phyloP scores from a whole-genome alignment of 2,329 filamentous ascomycete genomes.

The Venturia aucupariae region DNA sequence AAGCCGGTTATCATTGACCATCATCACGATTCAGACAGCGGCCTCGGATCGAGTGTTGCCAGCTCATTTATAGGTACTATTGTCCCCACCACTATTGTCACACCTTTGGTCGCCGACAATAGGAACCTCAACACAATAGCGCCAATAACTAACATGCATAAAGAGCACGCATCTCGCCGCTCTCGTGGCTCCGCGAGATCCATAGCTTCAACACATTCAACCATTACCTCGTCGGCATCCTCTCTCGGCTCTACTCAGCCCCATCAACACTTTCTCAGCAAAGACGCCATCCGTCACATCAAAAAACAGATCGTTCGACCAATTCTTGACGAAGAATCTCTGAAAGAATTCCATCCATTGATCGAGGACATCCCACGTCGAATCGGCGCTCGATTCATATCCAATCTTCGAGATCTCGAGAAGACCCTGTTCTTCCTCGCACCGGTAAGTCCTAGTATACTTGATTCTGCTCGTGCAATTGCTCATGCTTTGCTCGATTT shows the following conservation, averaged over 20 bases:
- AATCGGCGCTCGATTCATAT: slow-evolving; percentile 76
- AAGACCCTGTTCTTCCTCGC: slow-evolving; percentile 87
- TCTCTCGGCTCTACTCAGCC: slow-evolving; percentile 25
- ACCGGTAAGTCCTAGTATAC: slow-evolving; percentile 67
- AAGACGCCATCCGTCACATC: slow-evolving; percentile 66
- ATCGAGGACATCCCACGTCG: slow-evolving; percentile 68
- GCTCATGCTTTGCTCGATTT: slow-evolving; percentile 49
- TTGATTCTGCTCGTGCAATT: slow-evolving; percentile 51
- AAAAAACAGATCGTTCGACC: slow-evolving; percentile 67
- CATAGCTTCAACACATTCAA: slow-evolving; percentile 27
- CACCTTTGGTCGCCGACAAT: background rate
- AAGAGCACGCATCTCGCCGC: slow-evolving; percentile 22
- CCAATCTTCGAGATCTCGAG: slow-evolving; percentile 86
- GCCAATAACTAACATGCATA: slow-evolving; percentile 24
- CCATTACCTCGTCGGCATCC: slow-evolving; percentile 37
- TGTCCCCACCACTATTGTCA: slow-evolving; percentile 5
- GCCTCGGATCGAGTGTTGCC: slow-evolving; percentile 72
- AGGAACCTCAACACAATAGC: slow-evolving; percentile 34
- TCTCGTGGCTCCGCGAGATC: slow-evolving; percentile 30
- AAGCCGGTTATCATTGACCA: slow-evolving; percentile 39
- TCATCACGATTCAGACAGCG: slow-evolving; percentile 75
- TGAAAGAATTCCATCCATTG: slow-evolving; percentile 74
- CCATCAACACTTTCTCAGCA: slow-evolving; percentile 52
- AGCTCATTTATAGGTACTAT: slow-evolving; percentile 39
- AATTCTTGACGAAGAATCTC: slow-evolving; percentile 60